Evolutionary conservation across 2,329 filamentous ascomycete genomes (phyloP).

Genomic region (Penicillium rolfsii): DNA sequence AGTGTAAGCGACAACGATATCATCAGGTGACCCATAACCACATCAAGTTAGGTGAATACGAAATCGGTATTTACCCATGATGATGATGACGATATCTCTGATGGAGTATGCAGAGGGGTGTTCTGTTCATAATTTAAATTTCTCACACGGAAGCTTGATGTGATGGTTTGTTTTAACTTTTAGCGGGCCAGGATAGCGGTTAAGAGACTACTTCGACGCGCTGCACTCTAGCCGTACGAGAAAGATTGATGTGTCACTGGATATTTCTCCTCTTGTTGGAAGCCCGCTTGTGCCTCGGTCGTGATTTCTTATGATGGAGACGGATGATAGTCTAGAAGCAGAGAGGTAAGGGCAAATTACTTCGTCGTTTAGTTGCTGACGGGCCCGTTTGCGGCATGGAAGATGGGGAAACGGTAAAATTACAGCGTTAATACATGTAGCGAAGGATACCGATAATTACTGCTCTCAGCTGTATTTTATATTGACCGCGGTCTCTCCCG

Average conservation of each 20-base stretch:
- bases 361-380: not conserved
- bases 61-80: not conserved
- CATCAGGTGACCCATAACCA: not conserved
- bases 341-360: not conserved
- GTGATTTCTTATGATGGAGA: not conserved
- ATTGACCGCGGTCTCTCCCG: not conserved
- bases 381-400: constrained; percentile 14
- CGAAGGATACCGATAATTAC: constrained; percentile 1
- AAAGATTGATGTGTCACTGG: constrained; percentile 7
- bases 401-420: constrained; percentile 15
- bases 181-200: not conserved
- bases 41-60: not conserved
- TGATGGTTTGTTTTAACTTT: not conserved
- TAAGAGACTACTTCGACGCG: not conserved
- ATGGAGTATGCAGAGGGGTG: not conserved
- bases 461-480: not conserved
- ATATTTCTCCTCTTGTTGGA: not conserved
- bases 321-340: not conserved
- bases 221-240: not conserved
- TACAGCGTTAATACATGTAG: not conserved
- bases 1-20: not conserved
- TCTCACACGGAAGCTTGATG: not conserved
- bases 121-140: not conserved
- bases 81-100: constrained; percentile 1
- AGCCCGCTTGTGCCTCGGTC: constrained; percentile 1